Evolutionary conservation across 768 basidiomycete genomes (phyloP).

Genomic region (Tricholomella constricta): DNA sequence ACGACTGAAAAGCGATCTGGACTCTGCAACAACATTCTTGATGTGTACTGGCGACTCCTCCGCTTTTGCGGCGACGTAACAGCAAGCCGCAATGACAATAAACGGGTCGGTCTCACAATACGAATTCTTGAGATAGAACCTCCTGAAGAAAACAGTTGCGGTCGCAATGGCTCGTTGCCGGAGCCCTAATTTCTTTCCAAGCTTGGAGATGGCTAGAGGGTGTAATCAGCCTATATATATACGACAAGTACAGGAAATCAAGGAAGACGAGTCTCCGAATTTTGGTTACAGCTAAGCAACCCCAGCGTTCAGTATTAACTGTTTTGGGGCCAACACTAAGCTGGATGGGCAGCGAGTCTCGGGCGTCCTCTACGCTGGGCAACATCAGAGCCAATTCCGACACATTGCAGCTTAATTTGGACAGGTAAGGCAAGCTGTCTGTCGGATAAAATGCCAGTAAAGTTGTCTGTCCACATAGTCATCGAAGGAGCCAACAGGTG

Average conservation of each 20-base stretch:
- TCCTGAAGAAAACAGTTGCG: slow-evolving; percentile 90
- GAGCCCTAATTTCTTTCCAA: slow-evolving; percentile 80
- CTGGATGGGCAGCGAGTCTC: too few relatives aligned
- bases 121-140: slow-evolving; percentile 96
- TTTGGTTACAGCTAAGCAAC: too few relatives aligned
- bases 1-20: slow-evolving; percentile 76
- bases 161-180: slow-evolving; percentile 93
- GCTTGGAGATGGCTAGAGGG: slow-evolving; percentile 82
- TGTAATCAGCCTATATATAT: not conserved
- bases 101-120: slow-evolving; percentile 97
- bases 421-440: too few relatives aligned
- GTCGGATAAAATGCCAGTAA: too few relatives aligned
- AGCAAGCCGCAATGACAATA: slow-evolving; percentile 89
- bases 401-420: too few relatives aligned
- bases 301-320: too few relatives aligned
- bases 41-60: slow-evolving; percentile 96
- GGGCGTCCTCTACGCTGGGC: too few relatives aligned
- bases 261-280: too few relatives aligned
- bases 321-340: too few relatives aligned
- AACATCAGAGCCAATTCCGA: too few relatives aligned
- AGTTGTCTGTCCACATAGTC: too few relatives aligned
- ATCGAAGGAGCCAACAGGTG: too few relatives aligned
- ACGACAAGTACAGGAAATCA: not conserved
- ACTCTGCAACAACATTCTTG: slow-evolving; percentile 87
- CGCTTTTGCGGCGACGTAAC: slow-evolving; percentile 95